These are phyloP conservation scores for Aspergillus sp. DNA, from an alignment of 2,329 filamentous ascomycete genomes.

Conservation along the genomic window DNA sequence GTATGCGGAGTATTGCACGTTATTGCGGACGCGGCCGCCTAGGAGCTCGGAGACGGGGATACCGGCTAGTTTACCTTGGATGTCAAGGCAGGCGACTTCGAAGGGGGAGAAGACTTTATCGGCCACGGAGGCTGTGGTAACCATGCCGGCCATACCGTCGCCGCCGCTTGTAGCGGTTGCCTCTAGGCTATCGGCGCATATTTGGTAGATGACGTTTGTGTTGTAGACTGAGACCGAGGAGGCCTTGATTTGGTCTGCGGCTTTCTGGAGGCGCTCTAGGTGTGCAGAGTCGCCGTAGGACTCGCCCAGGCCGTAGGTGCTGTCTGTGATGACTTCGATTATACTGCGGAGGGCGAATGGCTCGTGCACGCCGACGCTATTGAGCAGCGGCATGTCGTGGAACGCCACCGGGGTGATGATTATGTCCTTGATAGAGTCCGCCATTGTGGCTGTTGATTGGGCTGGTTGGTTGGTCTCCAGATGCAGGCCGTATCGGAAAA, in stretches of 20 bases:
- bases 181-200: constrained; percentile 21
- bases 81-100: constrained; percentile 45
- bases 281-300: constrained; percentile 45
- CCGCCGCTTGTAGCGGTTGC: constrained; percentile 23
- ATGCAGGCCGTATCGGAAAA: neutral
- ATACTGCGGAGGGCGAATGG: constrained; percentile 45
- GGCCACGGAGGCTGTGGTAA: constrained; percentile 42
- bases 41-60: constrained; percentile 43
- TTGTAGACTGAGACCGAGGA: neutral
- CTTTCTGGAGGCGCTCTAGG: constrained; percentile 34
- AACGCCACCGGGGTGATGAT: constrained; percentile 47
- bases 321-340: constrained; percentile 38
- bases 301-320: constrained; percentile 41
- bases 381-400: constrained; percentile 47
- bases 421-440: constrained; percentile 35
- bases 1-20: constrained; percentile 46
- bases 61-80: constrained; percentile 44
- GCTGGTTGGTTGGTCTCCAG: neutral
- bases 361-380: constrained; percentile 47
- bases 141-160: constrained; percentile 39
- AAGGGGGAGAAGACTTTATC: constrained; percentile 48
- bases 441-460: neutral
- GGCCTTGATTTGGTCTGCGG: constrained; percentile 14
- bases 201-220: constrained; percentile 27
- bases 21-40: constrained; percentile 41